Evolutionary conservation across 192 early-diverging fungal species (phyloP).

Genomic region (Coemansia furcata): DNA sequence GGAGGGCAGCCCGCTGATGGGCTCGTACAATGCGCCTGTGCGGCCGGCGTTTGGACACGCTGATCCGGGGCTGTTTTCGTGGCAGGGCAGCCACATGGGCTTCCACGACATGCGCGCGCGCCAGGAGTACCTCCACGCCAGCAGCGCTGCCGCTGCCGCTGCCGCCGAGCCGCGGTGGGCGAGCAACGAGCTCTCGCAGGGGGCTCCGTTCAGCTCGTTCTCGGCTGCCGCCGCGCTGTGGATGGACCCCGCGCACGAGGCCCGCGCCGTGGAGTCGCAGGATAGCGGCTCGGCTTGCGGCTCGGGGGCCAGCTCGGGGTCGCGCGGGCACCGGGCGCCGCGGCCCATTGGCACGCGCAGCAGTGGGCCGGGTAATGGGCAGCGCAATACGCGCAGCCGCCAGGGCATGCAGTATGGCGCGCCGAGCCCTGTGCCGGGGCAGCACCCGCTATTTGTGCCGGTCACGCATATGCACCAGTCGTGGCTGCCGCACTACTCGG

Average conservation of each 20-base stretch:
- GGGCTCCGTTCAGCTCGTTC: slow-evolving; percentile 15
- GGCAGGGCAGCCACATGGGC: slow-evolving; percentile 7
- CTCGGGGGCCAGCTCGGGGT: background rate
- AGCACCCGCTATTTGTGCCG: background rate
- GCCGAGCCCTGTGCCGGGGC: background rate
- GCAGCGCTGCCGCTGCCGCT: too few relatives aligned
- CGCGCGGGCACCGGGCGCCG: slow-evolving; percentile 5
- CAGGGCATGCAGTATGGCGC: background rate
- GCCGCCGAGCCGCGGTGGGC: background rate
- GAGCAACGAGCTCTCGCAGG: background rate
- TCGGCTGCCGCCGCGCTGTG: slow-evolving; percentile 29
- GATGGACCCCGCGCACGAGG: slow-evolving; percentile 15
- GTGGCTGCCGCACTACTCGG: slow-evolving; percentile 18
- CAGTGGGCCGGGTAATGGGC: slow-evolving; percentile 8
- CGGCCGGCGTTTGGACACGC: background rate
- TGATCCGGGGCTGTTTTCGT: background rate
- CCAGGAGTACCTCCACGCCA: background rate
- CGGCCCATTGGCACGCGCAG: slow-evolving; percentile 43
- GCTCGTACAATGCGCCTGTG: background rate
- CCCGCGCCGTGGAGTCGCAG: slow-evolving; percentile 1
- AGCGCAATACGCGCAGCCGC: background rate
- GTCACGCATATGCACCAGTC: slow-evolving; percentile 2
- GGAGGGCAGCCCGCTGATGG: slow-evolving; percentile 7
- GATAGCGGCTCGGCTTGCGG: background rate
- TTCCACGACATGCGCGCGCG: background rate